Evolutionary conservation across 169 alveolate genomes (phyloP).

Genomic region (Plasmodium cynomolgi): DNA sequence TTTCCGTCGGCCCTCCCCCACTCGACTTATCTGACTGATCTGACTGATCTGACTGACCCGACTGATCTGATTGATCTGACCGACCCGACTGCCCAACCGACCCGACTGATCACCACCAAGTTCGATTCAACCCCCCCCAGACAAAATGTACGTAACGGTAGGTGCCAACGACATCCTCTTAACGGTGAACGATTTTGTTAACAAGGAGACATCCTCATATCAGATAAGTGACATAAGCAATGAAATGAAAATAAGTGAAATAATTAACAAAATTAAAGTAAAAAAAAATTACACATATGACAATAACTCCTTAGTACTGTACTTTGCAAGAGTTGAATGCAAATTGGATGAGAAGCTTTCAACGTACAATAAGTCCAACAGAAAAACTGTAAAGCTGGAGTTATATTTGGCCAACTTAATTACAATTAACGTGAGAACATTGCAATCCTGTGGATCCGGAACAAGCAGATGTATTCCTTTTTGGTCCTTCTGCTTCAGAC

Average conservation of each 20-base stretch:
- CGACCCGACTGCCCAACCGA: too few species aligned
- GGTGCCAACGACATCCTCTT: slow-evolving; percentile 26
- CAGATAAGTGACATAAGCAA: slow-evolving; percentile 40
- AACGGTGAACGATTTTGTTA: slow-evolving; percentile 37
- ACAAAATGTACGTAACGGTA: slow-evolving; percentile 41
- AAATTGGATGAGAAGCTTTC: slow-evolving; percentile 40
- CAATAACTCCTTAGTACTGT: slow-evolving; percentile 28
- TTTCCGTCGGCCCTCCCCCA: neutral
- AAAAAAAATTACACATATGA: slow-evolving; percentile 42
- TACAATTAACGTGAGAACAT: slow-evolving; percentile 50
- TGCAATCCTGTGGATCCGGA: slow-evolving; percentile 73
- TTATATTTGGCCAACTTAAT: slow-evolving; percentile 38
- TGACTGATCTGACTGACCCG: too few species aligned
- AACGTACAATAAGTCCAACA: slow-evolving; percentile 54
- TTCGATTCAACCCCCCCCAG: neutral
- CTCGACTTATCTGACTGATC: too few species aligned
- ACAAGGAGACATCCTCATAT: slow-evolving; percentile 31
- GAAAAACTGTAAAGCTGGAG: slow-evolving; percentile 47
- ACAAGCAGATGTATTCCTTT: slow-evolving; percentile 60
- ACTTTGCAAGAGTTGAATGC: slow-evolving; percentile 71
- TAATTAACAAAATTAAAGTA: slow-evolving; percentile 46
- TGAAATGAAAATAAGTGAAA: slow-evolving; percentile 33
- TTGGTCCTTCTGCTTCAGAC: slow-evolving; percentile 67
- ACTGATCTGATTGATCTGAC: too few species aligned
- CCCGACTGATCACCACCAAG: neutral